Evolutionary conservation across 192 early-diverging fungal species (phyloP).

Genomic region (Tieghemiomyces parasiticus): DNA sequence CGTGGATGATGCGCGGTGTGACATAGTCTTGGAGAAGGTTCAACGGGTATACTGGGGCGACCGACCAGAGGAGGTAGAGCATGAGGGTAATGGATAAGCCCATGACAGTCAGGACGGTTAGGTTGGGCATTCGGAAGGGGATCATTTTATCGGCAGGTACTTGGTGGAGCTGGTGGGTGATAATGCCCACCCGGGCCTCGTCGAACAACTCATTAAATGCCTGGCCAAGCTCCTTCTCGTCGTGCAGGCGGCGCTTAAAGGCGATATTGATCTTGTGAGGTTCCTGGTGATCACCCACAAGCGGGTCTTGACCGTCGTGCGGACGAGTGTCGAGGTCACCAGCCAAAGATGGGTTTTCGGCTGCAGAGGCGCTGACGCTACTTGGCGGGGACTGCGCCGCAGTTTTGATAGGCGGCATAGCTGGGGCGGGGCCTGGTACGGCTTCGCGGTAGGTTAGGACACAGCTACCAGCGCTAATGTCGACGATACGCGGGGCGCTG

Average conservation of each 20-base stretch:
- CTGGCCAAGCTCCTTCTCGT: background rate
- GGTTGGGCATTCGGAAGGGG: background rate
- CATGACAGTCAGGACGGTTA: background rate
- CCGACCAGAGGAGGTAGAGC: background rate
- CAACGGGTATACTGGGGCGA: background rate
- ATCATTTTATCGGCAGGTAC: background rate
- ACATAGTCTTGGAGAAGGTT: background rate
- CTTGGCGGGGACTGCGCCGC: background rate
- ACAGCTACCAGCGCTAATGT: conserved; percentile 1
- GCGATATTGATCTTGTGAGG: background rate
- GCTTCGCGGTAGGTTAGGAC: background rate
- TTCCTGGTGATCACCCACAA: background rate
- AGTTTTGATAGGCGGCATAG: background rate
- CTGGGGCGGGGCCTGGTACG: background rate
- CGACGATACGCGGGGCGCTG: background rate
- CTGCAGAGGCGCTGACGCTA: too few species aligned
- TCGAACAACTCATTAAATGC: background rate
- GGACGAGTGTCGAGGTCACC: background rate
- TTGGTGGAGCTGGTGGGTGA: background rate
- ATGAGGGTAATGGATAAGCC: background rate
- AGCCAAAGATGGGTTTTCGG: background rate
- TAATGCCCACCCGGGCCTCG: conserved; percentile 6
- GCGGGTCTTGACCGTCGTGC: background rate
- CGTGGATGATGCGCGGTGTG: background rate
- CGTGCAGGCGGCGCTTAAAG: background rate